These are phyloP conservation scores for Cryptococcus sp. DNA, from an alignment of 1,284 basidiomycete species.

Conservation along the genomic window DNA sequence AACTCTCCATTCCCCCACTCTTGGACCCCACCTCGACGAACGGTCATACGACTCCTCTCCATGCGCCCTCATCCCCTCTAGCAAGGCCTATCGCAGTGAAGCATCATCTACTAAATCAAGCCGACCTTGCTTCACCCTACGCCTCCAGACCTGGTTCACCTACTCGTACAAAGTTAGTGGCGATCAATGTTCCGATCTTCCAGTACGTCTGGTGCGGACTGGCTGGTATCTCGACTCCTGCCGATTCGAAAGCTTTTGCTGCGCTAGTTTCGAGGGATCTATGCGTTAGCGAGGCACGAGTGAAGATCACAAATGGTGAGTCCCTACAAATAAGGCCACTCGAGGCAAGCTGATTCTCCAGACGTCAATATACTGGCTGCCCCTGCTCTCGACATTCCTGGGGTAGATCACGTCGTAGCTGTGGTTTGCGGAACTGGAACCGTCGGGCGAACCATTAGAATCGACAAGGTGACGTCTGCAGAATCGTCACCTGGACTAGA, in stretches of 20 bases:
- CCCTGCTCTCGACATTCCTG: constrained; percentile 27
- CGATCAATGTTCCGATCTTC: constrained; percentile 26
- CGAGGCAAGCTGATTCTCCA: not conserved
- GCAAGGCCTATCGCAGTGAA: constrained; percentile 5
- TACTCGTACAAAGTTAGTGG: constrained; percentile 8
- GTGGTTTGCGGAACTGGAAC: constrained; percentile 42
- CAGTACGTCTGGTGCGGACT: constrained; percentile 38
- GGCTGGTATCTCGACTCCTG: constrained; percentile 27
- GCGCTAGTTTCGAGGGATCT: constrained; percentile 18
- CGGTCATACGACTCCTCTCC: constrained; percentile 7
- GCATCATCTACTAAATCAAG: not conserved
- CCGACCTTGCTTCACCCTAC: constrained; percentile 3
- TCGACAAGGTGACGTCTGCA: constrained; percentile 4
- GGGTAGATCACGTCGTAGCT: constrained; percentile 31
- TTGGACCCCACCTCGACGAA: constrained; percentile 1
- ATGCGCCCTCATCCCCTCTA: not conserved
- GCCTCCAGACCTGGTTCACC: constrained; percentile 9
- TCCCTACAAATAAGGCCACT: too few relatives aligned
- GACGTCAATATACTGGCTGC: constrained; percentile 44
- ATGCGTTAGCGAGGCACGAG: constrained; percentile 8
- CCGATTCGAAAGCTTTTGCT: constrained; percentile 25
- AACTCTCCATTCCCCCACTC: constrained; percentile 16
- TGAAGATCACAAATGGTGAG: constrained; percentile 39
- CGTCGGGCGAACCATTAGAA: constrained; percentile 32
- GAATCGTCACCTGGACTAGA: not conserved